Base-by-base conservation (phyloP, 192 early-diverging fungal genomes). In the Phycomyces nitens region DNA sequence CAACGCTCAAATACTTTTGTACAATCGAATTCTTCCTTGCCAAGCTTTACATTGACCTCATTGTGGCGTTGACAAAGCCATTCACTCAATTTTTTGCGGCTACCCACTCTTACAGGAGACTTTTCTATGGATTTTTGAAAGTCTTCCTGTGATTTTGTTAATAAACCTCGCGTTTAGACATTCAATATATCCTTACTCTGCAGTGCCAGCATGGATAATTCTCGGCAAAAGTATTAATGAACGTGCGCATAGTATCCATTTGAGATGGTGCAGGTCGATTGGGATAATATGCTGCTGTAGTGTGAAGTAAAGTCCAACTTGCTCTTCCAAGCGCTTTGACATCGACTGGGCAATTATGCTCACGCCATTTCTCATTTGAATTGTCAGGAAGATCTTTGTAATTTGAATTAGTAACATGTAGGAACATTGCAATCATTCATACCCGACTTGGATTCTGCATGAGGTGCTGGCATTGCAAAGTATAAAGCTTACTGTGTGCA, bases 251-350 rank as follows among this genome's bases (percentile, higher is more conserved):
- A 61, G 79, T 83, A 14, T 76, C 65, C 74, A 91, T 88, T 71
- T 99, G 87, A 44, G 75, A 65, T 0, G 60, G 41, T 1, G 88
- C 82, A 0, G 97, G 92, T 16, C 68, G 74, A 23, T 92, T 86
- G 0, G 97, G 95, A 69, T 99, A 99, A 77, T 99, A 96, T 0
- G 95, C 94, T 3, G 94, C 93, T 87, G 96, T 95, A 0, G 95
- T 95, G 73, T 99, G 97, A 53, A 99, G 79, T 58, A 97, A 94
- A 4, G 95, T 97, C 97, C 97, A 99, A 0, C 94, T 94, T n/a
- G 92, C 82, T 4, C 82, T 76, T 22, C 97, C 97, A 16, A 99
- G 87, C 23, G 80, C 76, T 56, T 83, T 76, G 3, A 85, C 85
- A 74, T 99, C 94, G 0, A 93, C 85, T 14, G 94, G 94, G 70